These are phyloP conservation scores for Tuctoria greenei DNA, from an alignment of 176 grass and related monocot genomes.

Conservation along the genomic window DNA sequence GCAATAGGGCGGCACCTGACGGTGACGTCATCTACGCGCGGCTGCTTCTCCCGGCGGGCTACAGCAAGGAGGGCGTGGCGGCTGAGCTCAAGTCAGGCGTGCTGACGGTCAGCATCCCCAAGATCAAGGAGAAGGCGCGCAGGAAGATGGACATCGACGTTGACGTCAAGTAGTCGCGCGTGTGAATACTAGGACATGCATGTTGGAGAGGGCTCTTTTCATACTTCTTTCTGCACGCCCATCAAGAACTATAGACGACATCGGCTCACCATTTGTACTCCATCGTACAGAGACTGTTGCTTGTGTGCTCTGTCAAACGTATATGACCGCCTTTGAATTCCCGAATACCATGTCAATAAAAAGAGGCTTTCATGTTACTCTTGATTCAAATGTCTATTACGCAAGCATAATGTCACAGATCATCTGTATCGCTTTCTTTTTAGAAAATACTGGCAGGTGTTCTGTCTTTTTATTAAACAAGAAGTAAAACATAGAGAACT, in stretches of 20 bases:
- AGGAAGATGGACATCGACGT: slow-evolving; percentile 27
- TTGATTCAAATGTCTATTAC: background rate
- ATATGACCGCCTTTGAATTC: background rate
- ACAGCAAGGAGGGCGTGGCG: slow-evolving; percentile 21
- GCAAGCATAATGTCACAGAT: background rate
- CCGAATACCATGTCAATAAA: slow-evolving; percentile 4
- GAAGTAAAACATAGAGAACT: no score
- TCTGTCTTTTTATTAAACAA: no score
- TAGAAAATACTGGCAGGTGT: no score
- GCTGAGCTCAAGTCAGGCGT: slow-evolving; percentile 33
- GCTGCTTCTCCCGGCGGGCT: slow-evolving; percentile 36
- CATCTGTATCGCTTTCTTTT: background rate
- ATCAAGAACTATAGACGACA: background rate
- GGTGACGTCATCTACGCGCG: slow-evolving; percentile 24
- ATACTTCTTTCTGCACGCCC: background rate
- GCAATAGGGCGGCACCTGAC: background rate
- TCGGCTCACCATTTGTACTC: background rate
- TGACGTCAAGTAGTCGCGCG: background rate
- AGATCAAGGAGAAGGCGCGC: slow-evolving; percentile 18
- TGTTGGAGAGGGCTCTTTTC: background rate
- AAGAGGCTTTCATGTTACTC: background rate
- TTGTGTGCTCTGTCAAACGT: background rate
- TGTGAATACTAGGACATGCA: background rate
- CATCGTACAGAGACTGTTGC: background rate
- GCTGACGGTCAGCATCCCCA: background rate